Percentiles rank a stretch among this genome's conserved stretches.
Conservation (phyloP, 768 basidiomycete genomes). For the Mycena capillaripes region DNA sequence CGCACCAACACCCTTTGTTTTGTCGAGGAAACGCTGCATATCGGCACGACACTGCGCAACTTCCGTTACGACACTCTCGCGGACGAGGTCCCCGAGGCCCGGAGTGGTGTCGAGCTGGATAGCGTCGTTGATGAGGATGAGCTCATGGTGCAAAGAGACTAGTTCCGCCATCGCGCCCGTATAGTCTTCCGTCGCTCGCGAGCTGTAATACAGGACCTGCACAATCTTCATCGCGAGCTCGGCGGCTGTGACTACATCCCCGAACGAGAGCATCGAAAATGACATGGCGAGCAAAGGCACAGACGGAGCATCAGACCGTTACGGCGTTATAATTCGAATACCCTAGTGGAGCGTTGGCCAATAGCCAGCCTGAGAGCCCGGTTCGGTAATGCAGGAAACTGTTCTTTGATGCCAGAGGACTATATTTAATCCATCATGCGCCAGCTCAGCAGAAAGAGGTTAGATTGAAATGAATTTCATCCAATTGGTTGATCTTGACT, state of each 20-base stretch:
- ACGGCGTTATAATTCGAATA: not conserved
- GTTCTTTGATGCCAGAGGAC: no score
- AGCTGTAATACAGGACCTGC: slow-evolving; percentile 14
- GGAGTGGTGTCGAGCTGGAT: slow-evolving; percentile 13
- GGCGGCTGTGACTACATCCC: slow-evolving; percentile 12
- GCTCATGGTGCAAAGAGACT: slow-evolving; percentile 24
- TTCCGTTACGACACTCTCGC: not conserved
- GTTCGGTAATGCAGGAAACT: no score
- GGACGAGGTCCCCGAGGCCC: not conserved
- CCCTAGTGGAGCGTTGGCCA: no score
- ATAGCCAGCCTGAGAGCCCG: no score
- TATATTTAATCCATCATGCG: no score
- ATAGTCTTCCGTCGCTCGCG: not conserved
- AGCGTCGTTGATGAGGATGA: slow-evolving; percentile 16
- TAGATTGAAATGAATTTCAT: no score
- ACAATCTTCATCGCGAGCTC: slow-evolving; percentile 19
- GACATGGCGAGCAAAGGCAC: not conserved
- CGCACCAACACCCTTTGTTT: not conserved
- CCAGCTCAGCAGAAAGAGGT: no score
- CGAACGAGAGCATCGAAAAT: slow-evolving; percentile 12
- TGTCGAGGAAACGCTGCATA: slow-evolving; percentile 12
- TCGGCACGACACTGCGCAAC: not conserved
- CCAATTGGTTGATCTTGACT: no score
- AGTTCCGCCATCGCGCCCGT: slow-evolving; percentile 6
- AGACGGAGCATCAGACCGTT: not conserved